Conservation (phyloP, 2,329 filamentous ascomycete species). For the Pseudogymnoascus sp. region DNA sequence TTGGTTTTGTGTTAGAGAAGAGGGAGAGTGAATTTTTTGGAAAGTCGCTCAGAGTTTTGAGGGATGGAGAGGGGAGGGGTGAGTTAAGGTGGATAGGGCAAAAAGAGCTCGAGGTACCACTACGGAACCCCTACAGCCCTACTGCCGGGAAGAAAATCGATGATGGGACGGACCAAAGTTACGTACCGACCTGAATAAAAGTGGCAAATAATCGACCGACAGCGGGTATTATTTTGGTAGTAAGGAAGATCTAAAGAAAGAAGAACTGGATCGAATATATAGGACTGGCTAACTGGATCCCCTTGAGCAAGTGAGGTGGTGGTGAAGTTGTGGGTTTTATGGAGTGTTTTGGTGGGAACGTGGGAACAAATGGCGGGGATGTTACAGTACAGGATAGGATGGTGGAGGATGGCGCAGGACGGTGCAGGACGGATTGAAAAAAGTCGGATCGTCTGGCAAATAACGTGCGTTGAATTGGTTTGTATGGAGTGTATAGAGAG, state of each 20-base stretch:
- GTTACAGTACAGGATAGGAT: neutral
- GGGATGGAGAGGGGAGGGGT: neutral
- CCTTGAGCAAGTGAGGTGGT: neutral
- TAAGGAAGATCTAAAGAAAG: neutral
- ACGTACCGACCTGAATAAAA: neutral
- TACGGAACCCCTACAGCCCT: neutral
- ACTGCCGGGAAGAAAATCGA: neutral
- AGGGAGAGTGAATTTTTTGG: neutral
- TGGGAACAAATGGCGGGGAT: neutral
- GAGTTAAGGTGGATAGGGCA: neutral
- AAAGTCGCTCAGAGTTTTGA: slow-evolving; percentile 5
- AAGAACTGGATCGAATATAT: neutral
- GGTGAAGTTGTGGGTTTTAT: slow-evolving; percentile 1
- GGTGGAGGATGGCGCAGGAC: no score
- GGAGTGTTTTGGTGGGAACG: neutral
- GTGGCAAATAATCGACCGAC: neutral
- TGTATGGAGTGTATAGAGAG: neutral
- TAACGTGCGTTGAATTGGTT: neutral
- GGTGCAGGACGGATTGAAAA: neutral
- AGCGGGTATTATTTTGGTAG: neutral
- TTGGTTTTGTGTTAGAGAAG: neutral
- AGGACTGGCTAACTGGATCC: neutral
- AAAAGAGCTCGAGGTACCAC: neutral
- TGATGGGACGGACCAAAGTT: neutral
- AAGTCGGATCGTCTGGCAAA: neutral